Base-by-base conservation (phyloP, 192 early-diverging fungal genomes). In the Coemansia sp. region DNA sequence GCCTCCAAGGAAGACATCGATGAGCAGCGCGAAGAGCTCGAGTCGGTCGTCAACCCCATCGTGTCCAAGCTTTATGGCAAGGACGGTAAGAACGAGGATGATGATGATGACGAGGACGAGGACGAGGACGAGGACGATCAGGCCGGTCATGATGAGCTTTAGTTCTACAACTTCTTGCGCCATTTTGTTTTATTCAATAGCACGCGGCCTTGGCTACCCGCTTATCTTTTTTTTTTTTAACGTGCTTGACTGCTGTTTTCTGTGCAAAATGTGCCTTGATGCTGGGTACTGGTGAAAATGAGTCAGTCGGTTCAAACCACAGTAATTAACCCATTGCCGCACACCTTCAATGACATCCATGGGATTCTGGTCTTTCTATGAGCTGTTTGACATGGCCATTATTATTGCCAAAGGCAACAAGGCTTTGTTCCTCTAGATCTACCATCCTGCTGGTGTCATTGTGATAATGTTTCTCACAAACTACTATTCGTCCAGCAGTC, bases 1-100 rank as follows among this genome's bases (percentile, higher is more conserved):
- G 94, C 95, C 60, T 86, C 90, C 68, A 96, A 96, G 88, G 96
- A 98, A 76, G 96, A 98, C 81, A 87, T 96, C 83, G 94, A 97
- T 60, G 94, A 96, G 84, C 92, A 93, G 85, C 92, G 93, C 81
- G 85, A 88, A 72, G 94, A 95, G 81, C 78, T 98, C 64, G 94
- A 98, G 85, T 85, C 89, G 25, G 73, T 96, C 58, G 91, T 97
- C 53, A 96, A 95, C 86, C 94, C 95, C 59, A 94, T 98, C 75
- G 90, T 91, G 54, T 78, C 88, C 82, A 98, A 97, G 86, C 83
- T 97, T 27, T 96, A 97, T 74, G 87, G 81, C 60, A 74, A 81
- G 61, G 60, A 58, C 44, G 84, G 74, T 53, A 85, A 83, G 71
- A 75, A 78, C 54, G 84, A 83, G 38, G 84, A 86, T 60, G 79